Percentiles rank a stretch among this genome's conserved stretches.
phyloP scores from a whole-genome alignment of 352 stramenopile species.

The Phytopythium boreale region DNA sequence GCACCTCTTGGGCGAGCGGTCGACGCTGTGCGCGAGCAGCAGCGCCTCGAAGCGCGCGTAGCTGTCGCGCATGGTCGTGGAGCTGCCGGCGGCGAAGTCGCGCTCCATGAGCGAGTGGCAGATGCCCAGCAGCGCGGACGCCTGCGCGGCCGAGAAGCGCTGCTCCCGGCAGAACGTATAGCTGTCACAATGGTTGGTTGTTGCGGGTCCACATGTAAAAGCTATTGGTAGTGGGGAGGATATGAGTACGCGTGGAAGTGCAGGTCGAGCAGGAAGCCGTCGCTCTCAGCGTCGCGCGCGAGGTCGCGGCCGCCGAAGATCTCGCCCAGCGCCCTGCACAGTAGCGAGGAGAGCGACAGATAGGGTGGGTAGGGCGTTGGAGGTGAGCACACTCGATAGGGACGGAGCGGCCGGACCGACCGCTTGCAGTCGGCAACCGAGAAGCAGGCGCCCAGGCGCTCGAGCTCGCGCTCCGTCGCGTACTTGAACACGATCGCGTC shows the following conservation, averaged over 20 bases:
- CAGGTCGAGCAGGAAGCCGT: constrained; percentile 48
- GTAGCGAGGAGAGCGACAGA: neutral
- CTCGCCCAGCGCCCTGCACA: constrained; percentile 31
- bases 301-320: constrained; percentile 39
- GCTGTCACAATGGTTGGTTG: too few relatives aligned
- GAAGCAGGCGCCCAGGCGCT: constrained; percentile 30
- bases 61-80: constrained; percentile 44
- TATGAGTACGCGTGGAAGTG: constrained; percentile 74
- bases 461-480: constrained; percentile 37
- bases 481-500: constrained; percentile 64
- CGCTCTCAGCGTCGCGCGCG: constrained; percentile 29
- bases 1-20: constrained; percentile 68
- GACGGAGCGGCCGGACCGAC: constrained; percentile 11
- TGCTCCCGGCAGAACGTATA: constrained; percentile 65
- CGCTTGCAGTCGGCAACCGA: constrained; percentile 58
- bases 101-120: constrained; percentile 59
- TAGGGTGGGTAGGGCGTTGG: too few relatives aligned
- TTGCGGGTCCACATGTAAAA: too few relatives aligned
- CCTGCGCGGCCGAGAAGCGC: constrained; percentile 50
- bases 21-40: constrained; percentile 62
- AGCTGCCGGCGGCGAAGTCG: constrained; percentile 45
- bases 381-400: too few relatives aligned
- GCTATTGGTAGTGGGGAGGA: constrained; percentile 31
- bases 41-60: constrained; percentile 60
- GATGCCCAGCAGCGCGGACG: constrained; percentile 68